Conservation (phyloP, 306 rosid genomes). For the Psophocarpus tetragonolobus region DNA sequence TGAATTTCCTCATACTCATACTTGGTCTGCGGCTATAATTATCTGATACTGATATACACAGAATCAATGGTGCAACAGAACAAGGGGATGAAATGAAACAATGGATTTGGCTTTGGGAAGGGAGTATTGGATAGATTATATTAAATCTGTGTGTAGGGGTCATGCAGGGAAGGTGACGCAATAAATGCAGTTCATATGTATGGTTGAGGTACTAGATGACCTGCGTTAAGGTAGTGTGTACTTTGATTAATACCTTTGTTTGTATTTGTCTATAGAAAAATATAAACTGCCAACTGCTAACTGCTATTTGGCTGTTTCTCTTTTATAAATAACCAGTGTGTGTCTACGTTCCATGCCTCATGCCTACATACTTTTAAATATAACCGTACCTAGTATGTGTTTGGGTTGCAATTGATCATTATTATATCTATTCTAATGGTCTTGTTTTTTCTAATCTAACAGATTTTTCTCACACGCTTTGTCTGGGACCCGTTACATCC, state of each 20-base stretch:
- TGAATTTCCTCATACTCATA: not conserved
- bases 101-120: conserved; percentile 20
- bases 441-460: not conserved
- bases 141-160: conserved; percentile 17
- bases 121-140: not conserved
- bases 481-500: not conserved
- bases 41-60: not conserved
- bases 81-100: conserved; percentile 21
- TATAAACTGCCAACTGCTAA: conserved; percentile 30
- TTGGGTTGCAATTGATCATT: not conserved
- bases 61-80: conserved; percentile 17
- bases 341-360: not conserved
- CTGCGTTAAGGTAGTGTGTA: not conserved
- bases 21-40: conserved; percentile 8
- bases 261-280: not conserved
- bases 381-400: not conserved
- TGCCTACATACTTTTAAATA: conserved; percentile 1
- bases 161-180: conserved; percentile 34
- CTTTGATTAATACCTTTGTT: conserved; percentile 5
- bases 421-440: not conserved
- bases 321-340: not conserved
- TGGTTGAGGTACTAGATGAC: conserved; percentile 35
- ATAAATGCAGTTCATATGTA: conserved; percentile 18
- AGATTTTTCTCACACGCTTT: conserved; percentile 2
- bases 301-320: conserved; percentile 30